Evolutionary conservation across 2,329 filamentous ascomycete species (phyloP), one percentile per base, ranked within the genome.

Genomic region (Orbilia brochopaga): DNA sequence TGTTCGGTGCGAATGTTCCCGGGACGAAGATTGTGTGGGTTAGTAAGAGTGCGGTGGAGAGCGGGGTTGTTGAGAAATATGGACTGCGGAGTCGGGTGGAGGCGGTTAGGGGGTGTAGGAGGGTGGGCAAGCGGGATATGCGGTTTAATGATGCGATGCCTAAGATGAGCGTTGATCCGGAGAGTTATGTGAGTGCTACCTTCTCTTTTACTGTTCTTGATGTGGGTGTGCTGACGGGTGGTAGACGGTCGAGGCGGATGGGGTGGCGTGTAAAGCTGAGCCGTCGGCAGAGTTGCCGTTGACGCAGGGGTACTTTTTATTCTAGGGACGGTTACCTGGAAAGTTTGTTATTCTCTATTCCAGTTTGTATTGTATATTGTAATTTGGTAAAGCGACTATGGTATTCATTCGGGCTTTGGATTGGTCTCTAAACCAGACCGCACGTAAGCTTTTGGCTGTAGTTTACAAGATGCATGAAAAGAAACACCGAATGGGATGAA

Each of bases 81-180:
- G 86, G 85, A 1, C 82, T 97, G 73, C 85, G 84, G 76, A 96
- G 92, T 80, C 86, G 90, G 52, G 82, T 97, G 74, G 90, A 94
- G 81, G 82, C 90, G 2, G 91, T 97, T 54, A 87, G 84, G 78
- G 85, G 85, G 63, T 96, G 92, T 79, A 84, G 92, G 69, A 85
- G 79, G 32, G 84, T 96, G 50, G 83, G 88, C 48, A 97, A 97
- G 84, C 83, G 81, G 76, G 90, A 97, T 80, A 96, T 97, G 92
- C 92, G 91, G 78, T 92, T 87, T 80, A 97, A 97, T 79, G 87
- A 91, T 77, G 80, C 81, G 61, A 91, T 87, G 86, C 93, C 93
- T 13, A 86, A 84, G 81, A 97, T 97, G 90, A 87, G 83, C 76
- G 92, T 97, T 70, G 92, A 97, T 79, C 90, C 93, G 3, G 93